Evolutionary conservation across 805 yeast species (phyloP).

Genomic region (Metschnikowia proteae): DNA sequence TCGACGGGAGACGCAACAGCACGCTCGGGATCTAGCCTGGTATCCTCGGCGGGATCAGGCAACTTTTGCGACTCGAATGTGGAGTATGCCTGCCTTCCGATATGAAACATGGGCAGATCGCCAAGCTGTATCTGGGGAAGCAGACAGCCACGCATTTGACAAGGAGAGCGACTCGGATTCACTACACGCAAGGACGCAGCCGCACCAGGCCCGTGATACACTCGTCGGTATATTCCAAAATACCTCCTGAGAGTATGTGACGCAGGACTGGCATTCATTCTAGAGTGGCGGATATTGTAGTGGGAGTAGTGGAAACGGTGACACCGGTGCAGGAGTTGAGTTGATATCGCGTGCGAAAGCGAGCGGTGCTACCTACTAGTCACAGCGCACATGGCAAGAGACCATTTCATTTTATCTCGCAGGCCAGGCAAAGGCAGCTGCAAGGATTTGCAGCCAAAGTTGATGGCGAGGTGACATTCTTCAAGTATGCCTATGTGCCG

Average conservation of each 20-base stretch:
- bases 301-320: neutral
- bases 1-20: neutral
- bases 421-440: too few species aligned
- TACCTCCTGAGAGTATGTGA: constrained; percentile 1
- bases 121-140: neutral
- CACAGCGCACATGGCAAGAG: neutral
- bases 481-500: too few species aligned
- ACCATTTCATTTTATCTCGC: too few species aligned
- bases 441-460: too few species aligned
- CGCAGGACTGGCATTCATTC: neutral
- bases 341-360: constrained; percentile 5
- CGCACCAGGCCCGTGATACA: neutral
- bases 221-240: constrained; percentile 2
- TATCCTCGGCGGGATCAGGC: neutral
- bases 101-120: neutral
- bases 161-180: neutral
- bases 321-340: neutral
- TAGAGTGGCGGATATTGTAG: neutral
- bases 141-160: neutral
- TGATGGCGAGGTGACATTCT: too few species aligned
- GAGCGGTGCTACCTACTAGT: neutral
- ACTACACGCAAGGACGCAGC: neutral
- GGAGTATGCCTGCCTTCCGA: neutral
- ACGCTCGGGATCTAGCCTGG: neutral
- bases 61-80: neutral